Conservation (phyloP, 371 early-diverging fungal genomes). For the Apophysomyces sp. region DNA sequence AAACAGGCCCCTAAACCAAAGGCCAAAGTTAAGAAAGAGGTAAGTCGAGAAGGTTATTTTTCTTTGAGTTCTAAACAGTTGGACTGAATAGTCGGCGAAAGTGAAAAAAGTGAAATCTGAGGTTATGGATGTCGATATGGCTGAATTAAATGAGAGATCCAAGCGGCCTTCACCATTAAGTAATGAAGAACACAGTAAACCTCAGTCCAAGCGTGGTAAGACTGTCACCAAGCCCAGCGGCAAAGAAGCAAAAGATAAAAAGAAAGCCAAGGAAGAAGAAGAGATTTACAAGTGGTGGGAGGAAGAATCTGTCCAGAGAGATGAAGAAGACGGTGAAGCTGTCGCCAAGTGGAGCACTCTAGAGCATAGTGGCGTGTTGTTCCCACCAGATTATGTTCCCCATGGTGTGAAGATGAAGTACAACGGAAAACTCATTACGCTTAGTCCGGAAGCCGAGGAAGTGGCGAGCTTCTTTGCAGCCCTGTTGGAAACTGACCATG, state of each 20-base stretch:
- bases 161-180: conserved; percentile 11
- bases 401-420: conserved; percentile 91
- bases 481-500: conserved; percentile 83
- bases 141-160: not conserved
- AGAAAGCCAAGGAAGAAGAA: conserved; percentile 22
- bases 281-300: conserved; percentile 49
- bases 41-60: not conserved
- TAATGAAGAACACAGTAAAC: conserved; percentile 7
- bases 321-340: conserved; percentile 23
- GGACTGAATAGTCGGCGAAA: conserved; percentile 1
- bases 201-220: conserved; percentile 20
- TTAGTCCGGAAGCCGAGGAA: conserved; percentile 89
- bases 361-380: conserved; percentile 87
- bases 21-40: not conserved
- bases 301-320: conserved; percentile 58
- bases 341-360: conserved; percentile 84
- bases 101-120: conserved; percentile 18
- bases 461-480: conserved; percentile 94
- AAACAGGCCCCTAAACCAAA: not conserved
- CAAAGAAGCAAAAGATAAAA: conserved; percentile 32
- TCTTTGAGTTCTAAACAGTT: not conserved
- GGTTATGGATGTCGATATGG: conserved; percentile 22
- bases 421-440: conserved; percentile 70
- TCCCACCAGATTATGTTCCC: conserved; percentile 92
- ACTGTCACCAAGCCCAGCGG: conserved; percentile 4